A percentile compares a stretch with the other conserved stretches of the same genome.
Evolutionary conservation across 2,329 filamentous ascomycete genomes (phyloP).

Genomic region (Dryadomyces sulphureus): DNA sequence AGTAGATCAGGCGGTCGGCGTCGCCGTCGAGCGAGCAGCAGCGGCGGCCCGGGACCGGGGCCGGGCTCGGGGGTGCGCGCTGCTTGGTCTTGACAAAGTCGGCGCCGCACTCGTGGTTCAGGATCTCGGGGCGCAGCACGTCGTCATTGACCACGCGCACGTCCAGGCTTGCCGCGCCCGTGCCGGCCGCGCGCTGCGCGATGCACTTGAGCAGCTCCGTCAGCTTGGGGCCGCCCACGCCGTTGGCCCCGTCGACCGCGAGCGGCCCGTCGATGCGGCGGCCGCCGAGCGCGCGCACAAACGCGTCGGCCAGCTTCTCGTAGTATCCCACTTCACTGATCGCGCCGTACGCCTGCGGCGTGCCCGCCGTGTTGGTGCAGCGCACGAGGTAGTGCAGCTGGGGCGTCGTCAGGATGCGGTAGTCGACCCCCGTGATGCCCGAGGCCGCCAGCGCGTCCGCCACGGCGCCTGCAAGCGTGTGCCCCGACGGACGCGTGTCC

Average conservation of each 20-base stretch:
- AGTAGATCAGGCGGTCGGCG: conserved; percentile 90
- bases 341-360: conserved; percentile 74
- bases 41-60: conserved; percentile 59
- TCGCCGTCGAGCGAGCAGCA: conserved; percentile 91
- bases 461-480: conserved; percentile 65
- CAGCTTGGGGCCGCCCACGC: conserved; percentile 86
- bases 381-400: conserved; percentile 94
- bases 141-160: conserved; percentile 88
- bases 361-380: conserved; percentile 84
- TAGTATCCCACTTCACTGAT: conserved; percentile 89
- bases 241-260: conserved; percentile 90
- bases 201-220: conserved; percentile 73
- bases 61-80: conserved; percentile 69
- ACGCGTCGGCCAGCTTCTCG: conserved; percentile 75
- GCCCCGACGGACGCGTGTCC: conserved; percentile 86
- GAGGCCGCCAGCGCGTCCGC: conserved; percentile 66
- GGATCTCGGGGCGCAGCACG: conserved; percentile 71
- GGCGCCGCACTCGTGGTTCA: conserved; percentile 90
- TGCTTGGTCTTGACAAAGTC: conserved; percentile 98
- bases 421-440: conserved; percentile 62
- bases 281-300: conserved; percentile 67
- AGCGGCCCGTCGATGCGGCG: conserved; percentile 60
- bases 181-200: conserved; percentile 27
- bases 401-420: conserved; percentile 87
- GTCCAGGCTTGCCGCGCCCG: conserved; percentile 37